A percentile compares a stretch with the other conserved stretches of the same genome.
Conservation (phyloP, 805 yeast species). For the Suhomyces canberraensis region DNA sequence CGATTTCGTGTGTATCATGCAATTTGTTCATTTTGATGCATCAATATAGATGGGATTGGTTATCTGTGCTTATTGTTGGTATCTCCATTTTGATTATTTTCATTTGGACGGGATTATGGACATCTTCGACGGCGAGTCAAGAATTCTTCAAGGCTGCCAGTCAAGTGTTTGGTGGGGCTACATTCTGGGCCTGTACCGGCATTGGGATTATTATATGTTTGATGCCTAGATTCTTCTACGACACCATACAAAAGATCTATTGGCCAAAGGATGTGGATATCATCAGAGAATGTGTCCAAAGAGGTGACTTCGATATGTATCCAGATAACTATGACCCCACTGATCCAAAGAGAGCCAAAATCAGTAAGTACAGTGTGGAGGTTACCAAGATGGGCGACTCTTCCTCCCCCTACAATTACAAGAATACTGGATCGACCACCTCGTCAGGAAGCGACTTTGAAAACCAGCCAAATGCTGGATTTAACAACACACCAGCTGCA, state of each 20-base stretch:
- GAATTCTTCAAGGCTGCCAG: conserved; percentile 66
- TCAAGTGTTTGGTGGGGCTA: conserved; percentile 55
- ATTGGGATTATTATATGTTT: conserved; percentile 53
- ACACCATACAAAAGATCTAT: conserved; percentile 49
- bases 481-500: background rate
- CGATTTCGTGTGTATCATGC: conserved; percentile 61
- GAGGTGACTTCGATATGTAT: conserved; percentile 50
- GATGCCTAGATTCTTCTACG: conserved; percentile 58
- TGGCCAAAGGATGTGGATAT: conserved; percentile 68
- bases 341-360: conserved; percentile 49
- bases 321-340: conserved; percentile 56
- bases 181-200: conserved; percentile 64
- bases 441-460: conserved; percentile 8
- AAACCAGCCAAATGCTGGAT: background rate
- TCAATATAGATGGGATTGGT: conserved; percentile 78
- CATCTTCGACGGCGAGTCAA: conserved; percentile 47
- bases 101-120: conserved; percentile 82
- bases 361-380: conserved; percentile 38
- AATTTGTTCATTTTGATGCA: conserved; percentile 63
- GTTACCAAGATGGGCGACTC: background rate
- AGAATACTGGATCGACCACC: conserved; percentile 3
- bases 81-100: conserved; percentile 58
- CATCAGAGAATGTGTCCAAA: conserved; percentile 56
- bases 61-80: conserved; percentile 49
- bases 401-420: background rate